Base-by-base conservation (phyloP, 306 rosid genomes). In the Gillenia trifoliata region DNA sequence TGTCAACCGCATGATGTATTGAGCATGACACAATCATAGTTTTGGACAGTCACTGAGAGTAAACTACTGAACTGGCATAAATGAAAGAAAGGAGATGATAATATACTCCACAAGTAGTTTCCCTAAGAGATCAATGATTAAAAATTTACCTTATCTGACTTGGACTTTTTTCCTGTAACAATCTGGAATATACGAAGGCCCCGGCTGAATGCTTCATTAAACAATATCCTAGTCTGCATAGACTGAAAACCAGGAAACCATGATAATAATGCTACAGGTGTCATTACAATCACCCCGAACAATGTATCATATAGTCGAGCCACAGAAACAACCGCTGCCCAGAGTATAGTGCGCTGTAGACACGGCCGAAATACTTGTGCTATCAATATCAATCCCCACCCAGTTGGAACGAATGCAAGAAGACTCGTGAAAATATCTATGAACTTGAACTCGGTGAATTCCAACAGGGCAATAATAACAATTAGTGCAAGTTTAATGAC, bases 211-310 rank as follows among this genome's bases (percentile, higher is more conserved):
- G 96, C 96, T 70, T 90, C 96, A 12, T 93, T 90, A 81, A 93
- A 93, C 83, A 93, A 86, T 81, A 86, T 87, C 81, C 92, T 85
- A 33, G 98, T 89, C 86, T 93, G 96, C 96, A 93, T 90, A 33
- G 96, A 68, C 78, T 93, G 98, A 77, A 89, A 87, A 66, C 98
- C 98, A 29, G 98, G 98, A 73, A 87, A 83, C 96, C 98, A 90
- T 66, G 98, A 93, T 20, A 90, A 64, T 33, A 87, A 70, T 30
- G 98, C 98, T 82, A 92, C 91, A 56, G 98, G 96, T 69, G 62
- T 26, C 96, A 90, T 83, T 67, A 90, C 82, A 72, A 89, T 77
- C 66, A 90, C 84, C 76, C 91, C 98, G 56, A 92, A 90, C 72
- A 92, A 47, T 72, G 88, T 80, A 77, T 92, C 98, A 45, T 92